A percentile compares a stretch with the other conserved stretches of the same genome.
These are phyloP conservation scores for Russula foetens DNA, from an alignment of 768 basidiomycete genomes.

Conservation along the genomic window DNA sequence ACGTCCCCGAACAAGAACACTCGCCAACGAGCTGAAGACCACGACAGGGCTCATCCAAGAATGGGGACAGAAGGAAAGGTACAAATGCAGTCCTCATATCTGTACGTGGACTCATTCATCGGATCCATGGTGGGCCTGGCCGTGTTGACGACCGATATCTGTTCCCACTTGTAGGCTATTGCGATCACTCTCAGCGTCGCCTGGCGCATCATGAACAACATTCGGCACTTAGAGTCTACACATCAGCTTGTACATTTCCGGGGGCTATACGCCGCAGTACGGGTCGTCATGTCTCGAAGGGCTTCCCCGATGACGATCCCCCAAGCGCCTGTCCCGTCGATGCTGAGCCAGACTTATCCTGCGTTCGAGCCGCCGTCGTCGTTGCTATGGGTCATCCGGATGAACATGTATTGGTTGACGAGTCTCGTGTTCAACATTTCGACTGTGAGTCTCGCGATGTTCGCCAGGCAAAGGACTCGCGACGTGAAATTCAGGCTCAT, in stretches of 20 bases:
- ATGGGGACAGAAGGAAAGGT: not conserved
- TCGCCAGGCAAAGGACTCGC: not conserved
- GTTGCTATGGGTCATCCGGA: not conserved
- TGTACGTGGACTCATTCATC: not conserved
- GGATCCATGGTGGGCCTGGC: no score
- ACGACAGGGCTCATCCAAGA: not conserved
- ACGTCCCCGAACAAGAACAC: not conserved
- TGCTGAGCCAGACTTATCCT: no score
- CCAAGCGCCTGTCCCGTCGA: not conserved
- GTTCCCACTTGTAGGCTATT: not conserved
- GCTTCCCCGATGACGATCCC: not conserved
- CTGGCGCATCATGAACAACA: not conserved
- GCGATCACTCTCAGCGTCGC: not conserved
- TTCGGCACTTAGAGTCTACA: not conserved
- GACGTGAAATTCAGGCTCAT: not conserved
- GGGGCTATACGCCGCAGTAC: not conserved
- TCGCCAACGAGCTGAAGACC: not conserved
- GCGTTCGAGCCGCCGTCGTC: not conserved
- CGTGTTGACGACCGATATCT: not conserved
- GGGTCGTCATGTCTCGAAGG: not conserved
- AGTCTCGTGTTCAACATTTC: not conserved
- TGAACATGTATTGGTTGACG: not conserved
- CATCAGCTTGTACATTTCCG: not conserved
- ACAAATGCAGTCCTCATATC: not conserved
- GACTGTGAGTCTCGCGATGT: not conserved